A percentile compares a stretch with the other conserved stretches of the same genome.
Evolutionary conservation across 2,329 filamentous ascomycete species (phyloP).

Genomic region (Corynespora cassiicola): DNA sequence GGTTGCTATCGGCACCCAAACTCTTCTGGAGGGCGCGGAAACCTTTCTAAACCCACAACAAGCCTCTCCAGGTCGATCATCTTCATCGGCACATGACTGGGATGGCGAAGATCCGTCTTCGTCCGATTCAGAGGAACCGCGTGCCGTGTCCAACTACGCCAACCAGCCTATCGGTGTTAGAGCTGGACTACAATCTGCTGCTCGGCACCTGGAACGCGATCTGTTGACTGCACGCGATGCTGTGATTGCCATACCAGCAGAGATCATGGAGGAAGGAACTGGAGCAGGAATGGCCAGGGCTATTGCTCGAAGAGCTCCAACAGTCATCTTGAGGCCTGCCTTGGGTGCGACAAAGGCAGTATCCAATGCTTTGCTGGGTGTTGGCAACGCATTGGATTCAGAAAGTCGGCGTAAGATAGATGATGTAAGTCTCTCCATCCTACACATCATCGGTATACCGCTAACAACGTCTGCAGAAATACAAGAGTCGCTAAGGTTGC

Average conservation of each 20-base stretch:
- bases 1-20: conserved; percentile 92
- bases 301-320: conserved; percentile 83
- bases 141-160: conserved; percentile 88
- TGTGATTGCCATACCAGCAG: conserved; percentile 91
- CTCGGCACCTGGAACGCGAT: conserved; percentile 82
- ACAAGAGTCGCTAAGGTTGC: conserved; percentile 30
- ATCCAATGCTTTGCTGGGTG: conserved; percentile 87
- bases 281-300: conserved; percentile 81
- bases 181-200: conserved; percentile 84
- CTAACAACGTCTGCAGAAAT: conserved; percentile 27
- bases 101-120: conserved; percentile 65
- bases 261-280: conserved; percentile 84
- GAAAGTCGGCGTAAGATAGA: conserved; percentile 80
- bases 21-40: conserved; percentile 88
- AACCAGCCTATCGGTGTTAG: conserved; percentile 91
- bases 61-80: conserved; percentile 16
- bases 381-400: conserved; percentile 89
- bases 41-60: conserved; percentile 66
- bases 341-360: conserved; percentile 90
- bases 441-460: conserved; percentile 2
- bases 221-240: conserved; percentile 87
- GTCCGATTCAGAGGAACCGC: conserved; percentile 71
- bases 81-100: conserved; percentile 47
- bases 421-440: conserved; percentile 71
- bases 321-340: conserved; percentile 87